phyloP scores from a whole-genome alignment of 352 stramenopile species.

The Globisporangium spiculum region DNA sequence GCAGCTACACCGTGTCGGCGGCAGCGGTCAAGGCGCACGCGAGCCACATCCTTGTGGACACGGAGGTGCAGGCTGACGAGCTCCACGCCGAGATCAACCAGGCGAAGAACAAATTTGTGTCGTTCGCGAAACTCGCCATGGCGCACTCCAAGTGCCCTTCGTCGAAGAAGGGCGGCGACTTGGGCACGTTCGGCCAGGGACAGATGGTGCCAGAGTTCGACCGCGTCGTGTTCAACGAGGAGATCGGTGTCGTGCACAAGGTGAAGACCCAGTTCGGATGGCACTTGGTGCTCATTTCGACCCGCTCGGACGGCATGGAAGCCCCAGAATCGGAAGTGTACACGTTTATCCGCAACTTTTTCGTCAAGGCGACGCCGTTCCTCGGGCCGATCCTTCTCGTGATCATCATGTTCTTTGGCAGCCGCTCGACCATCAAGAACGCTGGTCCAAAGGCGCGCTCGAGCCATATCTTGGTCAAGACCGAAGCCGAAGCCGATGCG shows the following conservation, averaged over 20 bases:
- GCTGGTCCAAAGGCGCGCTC: conserved; percentile 44
- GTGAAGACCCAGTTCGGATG: conserved; percentile 80
- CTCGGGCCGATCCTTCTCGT: conserved; percentile 51
- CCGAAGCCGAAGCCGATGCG: conserved; percentile 53
- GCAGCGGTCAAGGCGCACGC: conserved; percentile 40
- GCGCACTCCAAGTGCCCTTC: conserved; percentile 73
- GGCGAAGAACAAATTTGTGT: conserved; percentile 48
- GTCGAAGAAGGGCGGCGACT: conserved; percentile 56
- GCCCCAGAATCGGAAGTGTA: conserved; percentile 29
- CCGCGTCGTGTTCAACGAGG: conserved; percentile 63
- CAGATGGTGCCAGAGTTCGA: conserved; percentile 82
- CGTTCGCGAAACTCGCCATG: conserved; percentile 68
- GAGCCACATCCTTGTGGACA: conserved; percentile 81
- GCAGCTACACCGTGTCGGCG: conserved; percentile 10
- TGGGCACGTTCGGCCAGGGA: conserved; percentile 66
- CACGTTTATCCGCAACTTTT: conserved; percentile 27
- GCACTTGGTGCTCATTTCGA: conserved; percentile 60
- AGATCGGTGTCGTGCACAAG: conserved; percentile 75
- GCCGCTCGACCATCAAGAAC: conserved; percentile 21
- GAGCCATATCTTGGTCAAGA: conserved; percentile 76
- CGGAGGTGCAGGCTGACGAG: conserved; percentile 58
- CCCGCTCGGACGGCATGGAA: conserved; percentile 43
- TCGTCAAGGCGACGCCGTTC: conserved; percentile 50
- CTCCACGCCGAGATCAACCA: conserved; percentile 50
- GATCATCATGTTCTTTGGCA: conserved; percentile 43